A percentile compares a stretch with the other conserved stretches of the same genome.
These are phyloP conservation scores for Diaporthe ampelina DNA, from an alignment of 2,329 filamentous ascomycete genomes.

Conservation along the genomic window DNA sequence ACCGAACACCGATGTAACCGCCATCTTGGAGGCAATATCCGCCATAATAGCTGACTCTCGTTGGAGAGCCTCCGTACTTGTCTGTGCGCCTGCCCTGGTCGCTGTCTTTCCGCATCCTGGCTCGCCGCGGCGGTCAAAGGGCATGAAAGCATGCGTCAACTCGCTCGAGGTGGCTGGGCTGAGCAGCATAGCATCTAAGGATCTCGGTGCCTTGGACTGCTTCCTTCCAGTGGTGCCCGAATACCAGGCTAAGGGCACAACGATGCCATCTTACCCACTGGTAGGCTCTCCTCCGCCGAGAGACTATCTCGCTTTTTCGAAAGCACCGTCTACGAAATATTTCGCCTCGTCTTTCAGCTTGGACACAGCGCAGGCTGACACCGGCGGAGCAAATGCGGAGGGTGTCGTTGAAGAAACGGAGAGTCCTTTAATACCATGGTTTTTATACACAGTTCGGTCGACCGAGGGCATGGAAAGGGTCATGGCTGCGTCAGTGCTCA, in stretches of 20 bases:
- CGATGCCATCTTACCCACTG: conserved; percentile 66
- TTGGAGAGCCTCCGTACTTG: conserved; percentile 79
- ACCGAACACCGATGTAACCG: conserved; percentile 70
- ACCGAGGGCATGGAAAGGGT: conserved; percentile 71
- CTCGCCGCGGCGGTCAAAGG: conserved; percentile 61
- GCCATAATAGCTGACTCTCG: conserved; percentile 84
- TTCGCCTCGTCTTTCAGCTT: conserved; percentile 45
- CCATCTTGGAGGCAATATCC: conserved; percentile 82
- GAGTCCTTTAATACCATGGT: conserved; percentile 79
- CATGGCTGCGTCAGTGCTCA: conserved; percentile 78
- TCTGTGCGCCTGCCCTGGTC: conserved; percentile 77
- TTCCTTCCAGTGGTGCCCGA: conserved; percentile 71
- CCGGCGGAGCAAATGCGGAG: conserved; percentile 48
- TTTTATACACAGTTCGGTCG: conserved; percentile 74
- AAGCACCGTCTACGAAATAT: conserved; percentile 32
- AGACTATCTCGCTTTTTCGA: conserved; percentile 50
- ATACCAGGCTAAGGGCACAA: conserved; percentile 51
- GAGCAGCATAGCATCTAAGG: conserved; percentile 58
- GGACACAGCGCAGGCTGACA: conserved; percentile 51
- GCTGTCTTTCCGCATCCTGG: conserved; percentile 76
- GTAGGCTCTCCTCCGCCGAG: conserved; percentile 59
- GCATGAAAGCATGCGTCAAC: conserved; percentile 65
- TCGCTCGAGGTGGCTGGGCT: conserved; percentile 67
- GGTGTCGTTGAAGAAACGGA: conserved; percentile 71
- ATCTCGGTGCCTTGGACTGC: conserved; percentile 73